These are phyloP conservation scores for Calendula officinalis DNA, from an alignment of 129 eudicot species.

Conservation along the genomic window DNA sequence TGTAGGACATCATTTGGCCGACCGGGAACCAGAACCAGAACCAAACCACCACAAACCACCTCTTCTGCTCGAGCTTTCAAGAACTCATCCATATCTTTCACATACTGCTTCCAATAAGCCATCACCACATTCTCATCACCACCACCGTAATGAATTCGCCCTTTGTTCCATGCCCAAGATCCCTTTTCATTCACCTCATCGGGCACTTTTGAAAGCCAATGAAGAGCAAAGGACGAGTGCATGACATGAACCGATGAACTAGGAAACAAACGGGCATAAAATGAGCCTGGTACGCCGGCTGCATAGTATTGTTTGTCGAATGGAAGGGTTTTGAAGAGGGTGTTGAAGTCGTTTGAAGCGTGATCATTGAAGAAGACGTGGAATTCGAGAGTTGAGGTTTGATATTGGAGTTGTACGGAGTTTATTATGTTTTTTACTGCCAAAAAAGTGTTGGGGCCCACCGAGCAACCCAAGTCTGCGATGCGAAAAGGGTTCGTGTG, in stretches of 20 bases:
- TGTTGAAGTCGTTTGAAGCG: constrained; percentile 48
- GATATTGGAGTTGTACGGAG: constrained; percentile 19
- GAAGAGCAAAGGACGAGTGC: constrained; percentile 40
- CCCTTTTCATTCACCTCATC: constrained; percentile 20
- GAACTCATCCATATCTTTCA: constrained; percentile 37
- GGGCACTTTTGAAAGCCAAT: constrained; percentile 55
- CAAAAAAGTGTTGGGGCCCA: constrained; percentile 40
- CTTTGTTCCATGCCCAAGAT: constrained; percentile 38
- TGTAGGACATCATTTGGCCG: constrained; percentile 30
- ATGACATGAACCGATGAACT: constrained; percentile 34
- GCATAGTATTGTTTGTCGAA: constrained; percentile 31
- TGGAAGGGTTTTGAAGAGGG: constrained; percentile 47
- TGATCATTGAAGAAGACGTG: constrained; percentile 53
- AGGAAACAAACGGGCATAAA: constrained; percentile 43
- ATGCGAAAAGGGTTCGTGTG: constrained; percentile 17
- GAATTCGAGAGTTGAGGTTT: constrained; percentile 33
- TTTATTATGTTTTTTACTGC: constrained; percentile 31
- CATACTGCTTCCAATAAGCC: constrained; percentile 35
- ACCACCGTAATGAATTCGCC: constrained; percentile 40
- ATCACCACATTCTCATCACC: constrained; percentile 30
- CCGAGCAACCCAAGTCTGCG: constrained; percentile 44
- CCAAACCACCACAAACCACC: constrained; percentile 43
- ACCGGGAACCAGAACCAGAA: constrained; percentile 37
- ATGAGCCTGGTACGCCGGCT: constrained; percentile 54
- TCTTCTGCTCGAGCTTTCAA: constrained; percentile 44